phyloP scores from a whole-genome alignment of 805 yeast genomes.

The Candida lessepsii region DNA sequence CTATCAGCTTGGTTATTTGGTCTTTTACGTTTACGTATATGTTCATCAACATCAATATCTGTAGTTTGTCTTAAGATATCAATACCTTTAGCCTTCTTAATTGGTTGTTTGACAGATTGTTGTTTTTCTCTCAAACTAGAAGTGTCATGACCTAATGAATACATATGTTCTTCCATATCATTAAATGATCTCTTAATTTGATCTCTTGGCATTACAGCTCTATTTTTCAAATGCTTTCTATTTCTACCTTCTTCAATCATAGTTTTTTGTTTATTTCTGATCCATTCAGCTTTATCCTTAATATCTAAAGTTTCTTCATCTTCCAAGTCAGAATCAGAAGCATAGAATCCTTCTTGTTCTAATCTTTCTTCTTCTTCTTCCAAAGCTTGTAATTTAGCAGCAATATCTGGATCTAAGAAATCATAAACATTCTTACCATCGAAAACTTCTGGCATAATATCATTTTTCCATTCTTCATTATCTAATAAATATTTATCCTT shows the following conservation, averaged over 20 bases:
- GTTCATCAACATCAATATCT: constrained; percentile 37
- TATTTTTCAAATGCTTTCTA: constrained; percentile 83
- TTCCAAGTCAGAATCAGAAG: constrained; percentile 58
- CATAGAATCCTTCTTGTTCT: constrained; percentile 93
- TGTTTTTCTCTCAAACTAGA: constrained; percentile 47
- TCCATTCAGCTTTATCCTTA: constrained; percentile 89
- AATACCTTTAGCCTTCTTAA: constrained; percentile 51
- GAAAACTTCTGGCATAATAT: constrained; percentile 92
- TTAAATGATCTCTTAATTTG: constrained; percentile 71
- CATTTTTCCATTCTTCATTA: constrained; percentile 97
- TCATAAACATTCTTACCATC: constrained; percentile 97
- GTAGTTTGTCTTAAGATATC: constrained; percentile 70
- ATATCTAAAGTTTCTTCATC: constrained; percentile 70
- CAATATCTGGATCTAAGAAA: constrained; percentile 94
- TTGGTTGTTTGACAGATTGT: constrained; percentile 21
- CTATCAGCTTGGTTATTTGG: constrained; percentile 70
- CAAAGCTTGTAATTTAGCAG: constrained; percentile 86
- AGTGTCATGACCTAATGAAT: constrained; percentile 85
- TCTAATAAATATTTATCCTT: constrained; percentile 90
- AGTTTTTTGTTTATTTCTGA: constrained; percentile 89
- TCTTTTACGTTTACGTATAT: constrained; percentile 43
- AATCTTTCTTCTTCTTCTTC: constrained; percentile 97
- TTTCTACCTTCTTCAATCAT: constrained; percentile 87
- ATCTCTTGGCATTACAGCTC: constrained; percentile 87
- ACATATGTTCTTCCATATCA: constrained; percentile 88